These are phyloP conservation scores for Globisporangium cylindrosporum DNA, from an alignment of 352 stramenopile species.

Conservation along the genomic window DNA sequence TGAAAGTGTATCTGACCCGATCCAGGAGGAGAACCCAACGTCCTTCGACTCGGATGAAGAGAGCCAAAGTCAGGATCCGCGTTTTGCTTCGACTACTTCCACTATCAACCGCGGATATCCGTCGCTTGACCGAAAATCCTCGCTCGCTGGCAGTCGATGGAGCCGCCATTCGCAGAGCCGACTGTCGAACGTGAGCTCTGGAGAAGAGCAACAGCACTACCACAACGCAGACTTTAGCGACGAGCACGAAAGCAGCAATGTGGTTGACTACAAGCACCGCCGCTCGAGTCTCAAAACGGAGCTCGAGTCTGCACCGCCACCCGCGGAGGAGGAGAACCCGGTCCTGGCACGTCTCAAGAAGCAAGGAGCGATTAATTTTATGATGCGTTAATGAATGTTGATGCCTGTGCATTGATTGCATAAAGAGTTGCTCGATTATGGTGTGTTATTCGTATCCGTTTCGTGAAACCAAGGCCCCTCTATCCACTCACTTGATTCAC, in stretches of 20 bases:
- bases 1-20: slow-evolving; percentile 45
- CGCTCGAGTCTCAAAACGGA: slow-evolving; percentile 48
- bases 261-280: slow-evolving; percentile 30
- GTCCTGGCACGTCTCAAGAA: slow-evolving; percentile 75
- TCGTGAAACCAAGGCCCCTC: neutral
- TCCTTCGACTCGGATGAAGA: slow-evolving; percentile 52
- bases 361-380: slow-evolving; percentile 83
- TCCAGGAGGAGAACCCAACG: slow-evolving; percentile 62
- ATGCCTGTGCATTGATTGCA: slow-evolving; percentile 1
- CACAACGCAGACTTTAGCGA: slow-evolving; percentile 10
- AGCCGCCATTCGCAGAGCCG: slow-evolving; percentile 17
- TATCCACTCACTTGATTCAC: neutral
- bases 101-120: neutral
- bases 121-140: slow-evolving; percentile 23
- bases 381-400: slow-evolving; percentile 48
- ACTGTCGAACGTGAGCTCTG: slow-evolving; percentile 31
- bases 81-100: neutral
- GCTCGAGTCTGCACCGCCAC: slow-evolving; percentile 28
- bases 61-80: slow-evolving; percentile 14
- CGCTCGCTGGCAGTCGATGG: slow-evolving; percentile 20
- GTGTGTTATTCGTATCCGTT: slow-evolving; percentile 4
- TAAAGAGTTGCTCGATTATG: neutral
- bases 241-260: slow-evolving; percentile 35
- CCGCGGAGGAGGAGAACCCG: slow-evolving; percentile 57
- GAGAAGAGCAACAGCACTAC: slow-evolving; percentile 16